These are phyloP conservation scores for Lachnellula suecica DNA, from an alignment of 2,329 filamentous ascomycete genomes.

Conservation along the genomic window DNA sequence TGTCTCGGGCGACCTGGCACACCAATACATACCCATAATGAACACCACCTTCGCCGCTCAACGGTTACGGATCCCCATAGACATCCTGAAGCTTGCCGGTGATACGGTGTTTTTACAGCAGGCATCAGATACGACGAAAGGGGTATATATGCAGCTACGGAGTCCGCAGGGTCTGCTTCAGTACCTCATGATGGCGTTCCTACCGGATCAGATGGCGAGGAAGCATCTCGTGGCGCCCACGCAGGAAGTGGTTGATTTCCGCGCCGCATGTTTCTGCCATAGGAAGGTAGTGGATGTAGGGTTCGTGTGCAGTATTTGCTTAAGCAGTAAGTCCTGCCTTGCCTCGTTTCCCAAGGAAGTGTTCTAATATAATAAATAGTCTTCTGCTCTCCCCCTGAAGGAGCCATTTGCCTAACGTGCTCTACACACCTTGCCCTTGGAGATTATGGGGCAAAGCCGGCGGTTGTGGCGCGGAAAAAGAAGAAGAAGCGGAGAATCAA, in stretches of 20 bases:
- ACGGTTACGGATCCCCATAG: conserved; percentile 82
- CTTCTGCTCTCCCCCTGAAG: conserved; percentile 69
- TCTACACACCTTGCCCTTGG: conserved; percentile 77
- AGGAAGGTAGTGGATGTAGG: conserved; percentile 86
- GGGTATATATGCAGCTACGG: conserved; percentile 63
- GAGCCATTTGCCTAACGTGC: conserved; percentile 77
- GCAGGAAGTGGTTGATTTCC: conserved; percentile 87
- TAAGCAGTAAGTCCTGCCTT: conserved; percentile 64
- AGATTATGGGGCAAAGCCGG: conserved; percentile 72
- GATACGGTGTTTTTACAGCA: conserved; percentile 93
- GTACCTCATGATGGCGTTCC: conserved; percentile 91
- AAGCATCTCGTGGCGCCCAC: conserved; percentile 73
- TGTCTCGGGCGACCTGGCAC: conserved; percentile 80
- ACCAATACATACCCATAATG: conserved; percentile 97
- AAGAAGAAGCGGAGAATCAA: conserved; percentile 72
- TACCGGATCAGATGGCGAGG: conserved; percentile 67
- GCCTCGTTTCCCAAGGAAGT: no score
- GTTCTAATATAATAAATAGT: conserved; percentile 48
- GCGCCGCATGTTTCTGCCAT: conserved; percentile 98
- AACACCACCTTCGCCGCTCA: conserved; percentile 96
- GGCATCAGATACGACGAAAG: conserved; percentile 72
- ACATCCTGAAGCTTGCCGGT: conserved; percentile 83
- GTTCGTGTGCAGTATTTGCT: conserved; percentile 93
- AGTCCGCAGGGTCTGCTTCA: conserved; percentile 75
- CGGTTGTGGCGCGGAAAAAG: conserved; percentile 70